These are phyloP conservation scores for Incumbomyces lentus DNA, from an alignment of 2,329 filamentous ascomycete genomes.

Conservation along the genomic window DNA sequence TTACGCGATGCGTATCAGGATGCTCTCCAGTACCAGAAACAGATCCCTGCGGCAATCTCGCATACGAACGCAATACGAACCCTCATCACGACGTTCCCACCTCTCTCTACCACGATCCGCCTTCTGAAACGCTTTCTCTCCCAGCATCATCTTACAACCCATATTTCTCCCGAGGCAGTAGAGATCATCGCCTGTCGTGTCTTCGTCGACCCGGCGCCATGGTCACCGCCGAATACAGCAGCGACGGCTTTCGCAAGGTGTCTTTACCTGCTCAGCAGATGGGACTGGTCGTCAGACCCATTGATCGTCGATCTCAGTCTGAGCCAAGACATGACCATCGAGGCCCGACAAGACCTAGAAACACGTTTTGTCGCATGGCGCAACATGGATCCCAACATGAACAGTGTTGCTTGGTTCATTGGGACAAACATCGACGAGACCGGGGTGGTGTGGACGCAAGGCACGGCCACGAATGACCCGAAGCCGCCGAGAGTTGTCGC, in stretches of 20 bases:
- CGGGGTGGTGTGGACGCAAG: conserved; percentile 71
- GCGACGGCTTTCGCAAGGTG: conserved; percentile 74
- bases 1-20: conserved; percentile 58
- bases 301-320: conserved; percentile 64
- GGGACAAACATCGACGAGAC: conserved; percentile 68
- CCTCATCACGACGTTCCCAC: conserved; percentile 67
- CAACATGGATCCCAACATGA: conserved; percentile 79
- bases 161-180: conserved; percentile 70
- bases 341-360: conserved; percentile 27
- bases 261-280: conserved; percentile 66
- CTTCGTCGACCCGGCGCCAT: conserved; percentile 75
- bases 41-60: conserved; percentile 57
- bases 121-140: conserved; percentile 85
- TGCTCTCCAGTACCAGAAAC: conserved; percentile 60
- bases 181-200: conserved; percentile 70
- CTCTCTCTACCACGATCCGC: conserved; percentile 72
- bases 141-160: conserved; percentile 64
- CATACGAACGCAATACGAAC: conserved; percentile 74
- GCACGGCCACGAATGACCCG: conserved; percentile 23
- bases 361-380: conserved; percentile 75
- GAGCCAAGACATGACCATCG: conserved; percentile 47
- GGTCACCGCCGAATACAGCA: conserved; percentile 63
- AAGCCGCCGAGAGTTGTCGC: conserved; percentile 72
- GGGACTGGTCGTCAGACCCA: conserved; percentile 84
- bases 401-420: conserved; percentile 67